phyloP scores from a whole-genome alignment of 495 filamentous ascomycete species.

The Cercophora scortea region DNA sequence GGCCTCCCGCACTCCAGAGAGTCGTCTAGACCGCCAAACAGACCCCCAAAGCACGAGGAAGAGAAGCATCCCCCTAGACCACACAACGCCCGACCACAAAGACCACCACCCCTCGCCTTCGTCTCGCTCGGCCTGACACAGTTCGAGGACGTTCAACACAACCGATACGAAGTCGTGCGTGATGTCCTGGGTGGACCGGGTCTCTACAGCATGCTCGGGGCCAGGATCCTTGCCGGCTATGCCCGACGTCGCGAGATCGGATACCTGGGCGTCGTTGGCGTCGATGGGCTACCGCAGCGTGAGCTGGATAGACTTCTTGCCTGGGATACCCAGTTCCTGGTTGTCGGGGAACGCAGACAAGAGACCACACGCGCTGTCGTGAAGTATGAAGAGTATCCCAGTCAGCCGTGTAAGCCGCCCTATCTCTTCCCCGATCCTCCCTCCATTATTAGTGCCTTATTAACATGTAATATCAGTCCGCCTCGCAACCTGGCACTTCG shows the following conservation, averaged over 20 bases:
- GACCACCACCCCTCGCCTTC: not conserved
- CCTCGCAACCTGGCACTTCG: not conserved
- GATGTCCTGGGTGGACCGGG: not conserved
- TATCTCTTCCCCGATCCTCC: not conserved
- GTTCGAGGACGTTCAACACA: not conserved
- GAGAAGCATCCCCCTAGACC: too few relatives aligned
- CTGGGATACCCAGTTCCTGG: not conserved
- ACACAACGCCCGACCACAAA: too few relatives aligned
- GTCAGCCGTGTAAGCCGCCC: not conserved
- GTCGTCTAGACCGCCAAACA: too few relatives aligned
- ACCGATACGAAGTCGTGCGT: not conserved
- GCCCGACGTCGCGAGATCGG: not conserved
- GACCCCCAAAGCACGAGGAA: too few relatives aligned
- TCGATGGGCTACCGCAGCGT: not conserved
- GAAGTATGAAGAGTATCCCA: not conserved
- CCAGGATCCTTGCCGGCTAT: not conserved
- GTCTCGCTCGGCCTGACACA: not conserved
- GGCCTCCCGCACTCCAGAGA: too few relatives aligned
- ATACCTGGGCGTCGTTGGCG: not conserved
- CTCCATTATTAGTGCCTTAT: not conserved
- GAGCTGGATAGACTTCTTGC: not conserved
- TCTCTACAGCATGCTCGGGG: not conserved
- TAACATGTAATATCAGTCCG: too few relatives aligned
- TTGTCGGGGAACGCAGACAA: not conserved
- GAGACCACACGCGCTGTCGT: not conserved